Conservation (phyloP, 2,329 filamentous ascomycete species). For the Phoma sp. region DNA sequence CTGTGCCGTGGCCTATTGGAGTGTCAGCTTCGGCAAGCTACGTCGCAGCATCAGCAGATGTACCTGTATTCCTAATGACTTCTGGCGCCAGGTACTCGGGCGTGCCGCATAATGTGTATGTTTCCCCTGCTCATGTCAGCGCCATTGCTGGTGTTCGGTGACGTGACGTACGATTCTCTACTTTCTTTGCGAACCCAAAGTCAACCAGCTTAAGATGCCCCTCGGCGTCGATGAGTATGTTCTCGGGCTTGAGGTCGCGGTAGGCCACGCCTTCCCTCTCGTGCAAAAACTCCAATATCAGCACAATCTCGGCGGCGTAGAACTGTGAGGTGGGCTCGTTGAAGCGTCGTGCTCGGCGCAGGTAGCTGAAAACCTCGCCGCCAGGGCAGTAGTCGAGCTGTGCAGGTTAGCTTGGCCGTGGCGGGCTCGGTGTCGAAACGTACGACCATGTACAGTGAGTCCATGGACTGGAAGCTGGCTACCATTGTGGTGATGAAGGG, state of each 20-base stretch:
- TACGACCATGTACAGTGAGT: constrained; percentile 79
- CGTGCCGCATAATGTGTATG: constrained; percentile 83
- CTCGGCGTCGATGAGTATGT: constrained; percentile 76
- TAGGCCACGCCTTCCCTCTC: constrained; percentile 82
- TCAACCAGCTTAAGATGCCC: constrained; percentile 85
- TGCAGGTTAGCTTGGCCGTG: constrained; percentile 19
- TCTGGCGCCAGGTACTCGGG: constrained; percentile 85
- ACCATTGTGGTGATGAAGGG: constrained; percentile 83
- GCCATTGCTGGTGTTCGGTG: neutral
- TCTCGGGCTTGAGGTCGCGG: constrained; percentile 82
- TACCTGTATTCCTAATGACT: constrained; percentile 81
- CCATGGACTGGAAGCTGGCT: constrained; percentile 78
- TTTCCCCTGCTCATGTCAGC: constrained; percentile 61
- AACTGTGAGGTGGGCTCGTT: constrained; percentile 79
- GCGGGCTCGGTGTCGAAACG: constrained; percentile 21
- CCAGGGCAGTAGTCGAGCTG: constrained; percentile 81
- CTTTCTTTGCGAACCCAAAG: constrained; percentile 83
- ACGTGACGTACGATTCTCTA: constrained; percentile 62
- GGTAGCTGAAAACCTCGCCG: constrained; percentile 83
- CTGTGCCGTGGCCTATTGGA: constrained; percentile 63
- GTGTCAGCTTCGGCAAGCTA: constrained; percentile 22
- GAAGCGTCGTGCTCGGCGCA: constrained; percentile 78
- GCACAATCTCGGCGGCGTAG: constrained; percentile 82
- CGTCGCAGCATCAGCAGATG: neutral
- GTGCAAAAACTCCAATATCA: constrained; percentile 81